Conservation (phyloP, 257 asterid species). For the Nicotiana tabacum region DNA sequence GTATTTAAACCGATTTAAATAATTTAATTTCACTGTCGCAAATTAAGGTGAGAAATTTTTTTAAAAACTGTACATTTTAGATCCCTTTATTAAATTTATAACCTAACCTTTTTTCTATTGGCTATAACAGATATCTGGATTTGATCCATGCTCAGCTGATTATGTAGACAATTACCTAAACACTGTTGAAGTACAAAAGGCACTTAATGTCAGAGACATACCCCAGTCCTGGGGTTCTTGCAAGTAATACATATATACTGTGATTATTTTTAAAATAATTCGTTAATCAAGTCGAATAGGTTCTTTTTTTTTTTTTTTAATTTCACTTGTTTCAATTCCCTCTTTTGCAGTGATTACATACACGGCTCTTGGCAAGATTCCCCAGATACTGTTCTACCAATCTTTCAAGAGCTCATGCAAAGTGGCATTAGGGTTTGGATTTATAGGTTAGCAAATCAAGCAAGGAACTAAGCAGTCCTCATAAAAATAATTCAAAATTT, state of each 20-base stretch:
- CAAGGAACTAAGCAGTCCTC: neutral
- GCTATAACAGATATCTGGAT: constrained; percentile 29
- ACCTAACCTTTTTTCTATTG: neutral
- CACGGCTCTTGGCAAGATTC: constrained; percentile 25
- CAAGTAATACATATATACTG: constrained; percentile 26
- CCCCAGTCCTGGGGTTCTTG: constrained; percentile 44
- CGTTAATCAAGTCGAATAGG: neutral
- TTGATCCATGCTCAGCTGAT: constrained; percentile 50
- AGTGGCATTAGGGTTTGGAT: constrained; percentile 53
- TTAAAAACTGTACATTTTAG: neutral
- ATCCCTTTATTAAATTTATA: neutral
- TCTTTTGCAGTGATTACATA: constrained; percentile 12
- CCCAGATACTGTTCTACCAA: constrained; percentile 44
- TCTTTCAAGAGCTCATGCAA: constrained; percentile 42
- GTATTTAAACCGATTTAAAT: neutral
- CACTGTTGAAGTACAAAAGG: constrained; percentile 42
- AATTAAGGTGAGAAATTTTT: neutral
- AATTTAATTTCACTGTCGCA: neutral
- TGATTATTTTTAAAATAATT: neutral
- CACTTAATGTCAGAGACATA: constrained; percentile 40
- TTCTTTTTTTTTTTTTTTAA: neutral
- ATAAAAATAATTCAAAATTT: neutral
- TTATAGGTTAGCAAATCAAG: constrained; percentile 29
- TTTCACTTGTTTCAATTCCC: neutral
- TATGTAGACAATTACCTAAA: constrained; percentile 39